Evolutionary conservation across 768 basidiomycete species (phyloP), one percentile per base, ranked within the genome.

Genomic region (Clavaria fumosa): DNA sequence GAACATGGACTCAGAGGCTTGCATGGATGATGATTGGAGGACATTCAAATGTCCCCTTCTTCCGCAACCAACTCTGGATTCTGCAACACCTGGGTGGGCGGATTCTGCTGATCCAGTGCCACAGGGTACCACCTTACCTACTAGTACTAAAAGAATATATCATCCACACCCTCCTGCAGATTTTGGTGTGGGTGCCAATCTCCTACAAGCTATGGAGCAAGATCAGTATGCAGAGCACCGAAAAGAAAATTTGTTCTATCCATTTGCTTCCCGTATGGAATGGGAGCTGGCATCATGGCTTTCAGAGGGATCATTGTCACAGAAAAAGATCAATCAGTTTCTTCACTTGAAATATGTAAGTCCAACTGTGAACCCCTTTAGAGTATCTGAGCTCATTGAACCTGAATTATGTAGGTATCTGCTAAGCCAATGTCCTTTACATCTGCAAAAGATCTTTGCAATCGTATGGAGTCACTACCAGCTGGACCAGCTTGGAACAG

Each of bases 271-370:
- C 11, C 37, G 43, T 11, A 41, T 40, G 1, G 58, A 62, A 33
- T 60, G 58, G 57, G 46, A 58, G 41, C 24, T 59, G 3, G 54
- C 47, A 5, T 48, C 42, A 4, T 60, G 51, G 42, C 47, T 60
- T 0, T 38, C 52, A 12, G 40, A 37, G 4, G 55, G 52, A 4
- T 31, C 42, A 14, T 38, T 60, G 24, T 57, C 53, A 26, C 53
- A 57, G 53, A 38, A 43, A 7, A 43, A 39, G 4, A 52, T 57
- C 7, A 42, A 55, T 17, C 38, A 50, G 7, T 53, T 59, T 23
- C 31, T 60, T 18, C 40, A 40, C 5, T 45, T 60, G 11, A 22
- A 47, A 22, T 22, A 52, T 19, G 53, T 58, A n/a, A n/a, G n/a
- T n/a, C n/a, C n/a, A n/a, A n/a, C n/a, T n/a, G n/a, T n/a, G n/a